A percentile compares a stretch with the other conserved stretches of the same genome.
Conservation (phyloP, 176 grass and related monocot genomes). For the Hsuehochloa calcarea region DNA sequence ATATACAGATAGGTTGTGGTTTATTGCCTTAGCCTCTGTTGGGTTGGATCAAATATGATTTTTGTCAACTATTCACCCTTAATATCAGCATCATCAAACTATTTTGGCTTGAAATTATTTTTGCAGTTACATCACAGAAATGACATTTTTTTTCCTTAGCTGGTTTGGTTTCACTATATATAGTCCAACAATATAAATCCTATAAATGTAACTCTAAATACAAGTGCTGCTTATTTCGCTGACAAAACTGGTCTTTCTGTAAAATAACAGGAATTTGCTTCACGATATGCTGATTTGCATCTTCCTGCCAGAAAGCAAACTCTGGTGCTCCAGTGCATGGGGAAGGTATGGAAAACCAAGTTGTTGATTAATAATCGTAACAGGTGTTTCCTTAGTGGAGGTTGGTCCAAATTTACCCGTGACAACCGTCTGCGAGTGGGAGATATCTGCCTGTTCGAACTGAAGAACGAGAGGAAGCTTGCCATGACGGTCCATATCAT, state of each 20-base stretch:
- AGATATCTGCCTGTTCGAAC: conserved; percentile 55
- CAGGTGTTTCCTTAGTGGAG: not conserved
- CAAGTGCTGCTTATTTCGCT: not conserved
- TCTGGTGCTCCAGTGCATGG: not conserved
- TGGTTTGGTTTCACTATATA: not conserved
- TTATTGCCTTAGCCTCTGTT: too few relatives aligned
- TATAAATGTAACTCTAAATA: not conserved
- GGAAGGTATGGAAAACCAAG: not conserved
- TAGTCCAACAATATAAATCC: not conserved
- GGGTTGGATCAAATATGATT: too few relatives aligned
- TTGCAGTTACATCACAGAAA: too few relatives aligned
- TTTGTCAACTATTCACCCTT: too few relatives aligned
- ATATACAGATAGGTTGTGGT: too few relatives aligned
- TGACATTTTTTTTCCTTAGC: too few relatives aligned
- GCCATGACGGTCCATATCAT: conserved; percentile 43
- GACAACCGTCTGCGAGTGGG: conserved; percentile 40
- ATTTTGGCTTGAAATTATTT: too few relatives aligned
- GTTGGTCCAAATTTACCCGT: conserved; percentile 31
- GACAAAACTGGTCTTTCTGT: not conserved
- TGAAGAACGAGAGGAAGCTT: conserved; percentile 18
- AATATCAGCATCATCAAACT: too few relatives aligned
- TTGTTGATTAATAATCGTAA: not conserved
- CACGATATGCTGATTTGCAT: not conserved
- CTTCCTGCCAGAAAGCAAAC: conserved; percentile 14
- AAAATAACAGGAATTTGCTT: conserved; percentile 30